Conservation (phyloP, 768 basidiomycete species). For the Pilatotrama ljubarskyi region DNA sequence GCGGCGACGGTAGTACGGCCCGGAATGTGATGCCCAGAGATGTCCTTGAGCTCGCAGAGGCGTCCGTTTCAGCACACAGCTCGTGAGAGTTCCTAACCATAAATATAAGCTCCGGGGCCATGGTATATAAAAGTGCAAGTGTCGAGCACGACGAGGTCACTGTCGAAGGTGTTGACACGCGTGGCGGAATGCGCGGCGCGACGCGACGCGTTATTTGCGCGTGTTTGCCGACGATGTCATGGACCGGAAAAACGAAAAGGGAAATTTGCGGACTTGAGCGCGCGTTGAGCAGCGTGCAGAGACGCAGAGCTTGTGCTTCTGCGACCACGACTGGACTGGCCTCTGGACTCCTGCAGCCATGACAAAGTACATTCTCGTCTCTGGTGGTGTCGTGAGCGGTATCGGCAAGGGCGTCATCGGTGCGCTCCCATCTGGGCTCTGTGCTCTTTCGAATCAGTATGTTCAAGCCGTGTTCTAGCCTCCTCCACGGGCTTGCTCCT, state of each 20-base stretch:
- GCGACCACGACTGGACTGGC: constrained; percentile 2
- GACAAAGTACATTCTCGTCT: constrained; percentile 97
- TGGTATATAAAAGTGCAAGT: too few species aligned
- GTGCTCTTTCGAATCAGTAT: constrained; percentile 9
- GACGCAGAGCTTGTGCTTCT: constrained; percentile 18
- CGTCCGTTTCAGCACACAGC: too few species aligned
- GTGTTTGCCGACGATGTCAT: constrained; percentile 12
- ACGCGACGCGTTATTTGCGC: constrained; percentile 21
- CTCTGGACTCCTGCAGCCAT: constrained; percentile 39
- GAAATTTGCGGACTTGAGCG: constrained; percentile 12
- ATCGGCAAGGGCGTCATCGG: constrained; percentile 99
- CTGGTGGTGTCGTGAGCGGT: constrained; percentile 96
- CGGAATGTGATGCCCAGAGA: too few species aligned
- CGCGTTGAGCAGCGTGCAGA: not conserved
- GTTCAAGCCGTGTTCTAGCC: constrained; percentile 49
- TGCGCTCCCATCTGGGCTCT: constrained; percentile 44
- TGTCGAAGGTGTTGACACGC: not conserved
- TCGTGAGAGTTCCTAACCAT: too few species aligned
- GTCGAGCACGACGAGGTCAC: not conserved
- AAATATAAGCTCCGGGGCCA: too few species aligned
- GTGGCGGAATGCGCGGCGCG: not conserved
- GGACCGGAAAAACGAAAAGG: constrained; percentile 9
- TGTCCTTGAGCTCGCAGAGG: too few species aligned
- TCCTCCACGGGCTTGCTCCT: constrained; percentile 95
- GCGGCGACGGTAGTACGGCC: too few species aligned